Percentiles rank a stretch among this genome's conserved stretches.
Conservation (phyloP, 2,329 filamentous ascomycete species). For the Colletotrichum sp. region DNA sequence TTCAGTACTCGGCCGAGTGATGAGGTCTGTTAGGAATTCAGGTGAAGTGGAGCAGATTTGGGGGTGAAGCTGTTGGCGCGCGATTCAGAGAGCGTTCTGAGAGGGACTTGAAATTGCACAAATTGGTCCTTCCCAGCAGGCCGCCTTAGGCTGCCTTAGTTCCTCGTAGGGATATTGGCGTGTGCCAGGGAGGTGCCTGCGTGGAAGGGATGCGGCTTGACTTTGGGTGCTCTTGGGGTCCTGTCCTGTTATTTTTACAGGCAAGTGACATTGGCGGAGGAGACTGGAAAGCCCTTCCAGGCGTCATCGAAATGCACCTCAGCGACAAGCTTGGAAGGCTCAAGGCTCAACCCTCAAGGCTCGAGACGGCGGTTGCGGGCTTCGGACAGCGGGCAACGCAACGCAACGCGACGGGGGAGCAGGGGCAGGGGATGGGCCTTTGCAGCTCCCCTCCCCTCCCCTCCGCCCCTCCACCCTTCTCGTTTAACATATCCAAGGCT, state of each 20-base stretch:
- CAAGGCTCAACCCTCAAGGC: background rate
- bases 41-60: conserved; percentile 19
- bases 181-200: background rate
- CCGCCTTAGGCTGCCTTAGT: background rate
- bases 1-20: conserved; percentile 22
- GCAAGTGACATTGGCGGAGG: background rate
- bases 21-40: conserved; percentile 22
- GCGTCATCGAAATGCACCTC: background rate
- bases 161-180: background rate
- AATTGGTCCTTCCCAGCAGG: background rate
- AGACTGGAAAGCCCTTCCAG: background rate
- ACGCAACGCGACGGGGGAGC: background rate
- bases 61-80: conserved; percentile 4
- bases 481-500: background rate
- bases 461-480: background rate
- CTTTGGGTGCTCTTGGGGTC: background rate
- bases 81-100: conserved; percentile 5
- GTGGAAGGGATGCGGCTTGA: background rate
- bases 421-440: background rate
- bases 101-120: conserved; percentile 2
- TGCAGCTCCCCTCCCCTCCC: background rate
- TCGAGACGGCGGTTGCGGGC: background rate
- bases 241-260: background rate
- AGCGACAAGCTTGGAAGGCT: background rate
- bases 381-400: background rate